Base-by-base conservation (phyloP, 2,329 filamentous ascomycete genomes). In the Simplicillium aogashimaense region DNA sequence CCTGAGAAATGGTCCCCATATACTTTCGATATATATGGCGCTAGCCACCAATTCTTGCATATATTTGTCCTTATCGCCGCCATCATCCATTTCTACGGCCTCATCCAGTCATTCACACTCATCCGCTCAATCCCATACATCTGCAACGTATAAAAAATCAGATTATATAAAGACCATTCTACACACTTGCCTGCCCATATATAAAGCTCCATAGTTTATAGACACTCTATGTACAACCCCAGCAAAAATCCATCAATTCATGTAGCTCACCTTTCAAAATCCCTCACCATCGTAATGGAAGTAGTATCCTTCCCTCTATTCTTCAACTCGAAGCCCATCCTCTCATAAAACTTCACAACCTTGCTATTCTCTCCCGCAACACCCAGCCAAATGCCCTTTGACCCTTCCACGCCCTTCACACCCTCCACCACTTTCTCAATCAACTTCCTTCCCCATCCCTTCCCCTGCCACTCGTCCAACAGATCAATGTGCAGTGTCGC, bases 401-500 rank as follows among this genome's bases (percentile, higher is more conserved):
- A 43, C 13, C 31, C 45, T 32, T 30, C 45, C 16, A 44, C 45
- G 42, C 37, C 41, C 50, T 34, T 50, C 38, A 70, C 54, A 31
- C 57, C 60, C 40, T 55, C 56, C n/a, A 69, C 55, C 45, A 70
- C 68, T 43, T 36, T 43, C 35, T 61, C 59, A 37, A 69, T 54
- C 55, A 67, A 40, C 55, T 53, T 53, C 41, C 58, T 50, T 4
- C 69, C 69, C 66, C 66, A 72, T 2, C 68, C 69, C 20, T 51
- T 43, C 0, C 59, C 57, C 55, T 69, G 66, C 47, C 51, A 66
- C 42, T 42, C 50, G 20, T 58, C 57, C 41, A 72, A 50, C 46
- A 73, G 43, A 45, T 73, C 65, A 38, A 72, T 67, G 52, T 72
- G 69, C 67, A 72, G 61, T 42, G 66, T 71, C 4, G 61, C 67